phyloP scores from a whole-genome alignment of 176 grass and related monocot species.

The Ampelocalamus luodianensis region DNA sequence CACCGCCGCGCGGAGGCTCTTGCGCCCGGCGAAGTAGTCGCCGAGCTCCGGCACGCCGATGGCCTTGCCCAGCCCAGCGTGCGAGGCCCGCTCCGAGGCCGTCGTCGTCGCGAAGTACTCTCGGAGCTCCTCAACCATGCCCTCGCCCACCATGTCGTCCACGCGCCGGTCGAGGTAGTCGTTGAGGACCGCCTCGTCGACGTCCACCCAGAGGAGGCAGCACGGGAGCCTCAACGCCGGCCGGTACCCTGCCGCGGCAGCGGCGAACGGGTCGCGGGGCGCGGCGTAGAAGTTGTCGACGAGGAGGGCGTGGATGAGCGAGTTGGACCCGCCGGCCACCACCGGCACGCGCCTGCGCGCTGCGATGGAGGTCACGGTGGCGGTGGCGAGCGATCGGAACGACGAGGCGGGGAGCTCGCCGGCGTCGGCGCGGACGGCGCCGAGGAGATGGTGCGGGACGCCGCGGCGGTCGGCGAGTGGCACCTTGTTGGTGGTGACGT shows the following conservation, averaged over 20 bases:
- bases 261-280: slow-evolving; percentile 54
- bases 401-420: slow-evolving; percentile 50
- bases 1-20: slow-evolving; percentile 50
- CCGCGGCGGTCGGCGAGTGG: slow-evolving; percentile 57
- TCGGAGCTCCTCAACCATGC: slow-evolving; percentile 78
- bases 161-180: slow-evolving; percentile 80
- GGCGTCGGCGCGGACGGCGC: slow-evolving; percentile 47
- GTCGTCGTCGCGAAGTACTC: slow-evolving; percentile 69
- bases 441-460: slow-evolving; percentile 82
- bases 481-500: slow-evolving; percentile 95
- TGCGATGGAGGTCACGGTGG: slow-evolving; percentile 41
- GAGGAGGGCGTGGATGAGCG: slow-evolving; percentile 79
- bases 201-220: slow-evolving; percentile 89
- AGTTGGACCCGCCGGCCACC: slow-evolving; percentile 88
- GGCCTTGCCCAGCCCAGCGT: slow-evolving; percentile 75
- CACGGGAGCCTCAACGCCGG: slow-evolving; percentile 65
- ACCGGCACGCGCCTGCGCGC: slow-evolving; percentile 60
- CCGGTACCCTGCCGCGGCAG: slow-evolving; percentile 19
- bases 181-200: slow-evolving; percentile 57
- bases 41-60: slow-evolving; percentile 85
- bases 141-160: slow-evolving; percentile 80
- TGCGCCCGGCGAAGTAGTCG: slow-evolving; percentile 51
- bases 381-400: slow-evolving; percentile 55
- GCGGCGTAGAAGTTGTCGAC: slow-evolving; percentile 10
- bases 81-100: slow-evolving; percentile 48